Evolutionary conservation across 768 basidiomycete species (phyloP).

Genomic region (Fibroporia radiculosa): DNA sequence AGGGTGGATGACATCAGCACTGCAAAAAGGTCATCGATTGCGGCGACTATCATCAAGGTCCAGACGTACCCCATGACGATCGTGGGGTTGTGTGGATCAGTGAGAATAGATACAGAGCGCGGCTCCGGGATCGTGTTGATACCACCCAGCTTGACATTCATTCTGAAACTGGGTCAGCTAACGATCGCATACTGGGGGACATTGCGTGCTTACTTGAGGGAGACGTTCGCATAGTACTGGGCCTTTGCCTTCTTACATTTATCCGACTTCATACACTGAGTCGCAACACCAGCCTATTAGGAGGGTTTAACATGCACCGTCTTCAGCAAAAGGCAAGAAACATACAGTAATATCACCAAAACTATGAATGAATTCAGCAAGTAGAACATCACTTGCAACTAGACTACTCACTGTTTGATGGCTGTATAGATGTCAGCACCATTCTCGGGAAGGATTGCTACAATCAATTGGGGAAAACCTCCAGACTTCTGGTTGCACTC

Average conservation of each 20-base stretch:
- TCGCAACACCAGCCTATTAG: constrained; percentile 60
- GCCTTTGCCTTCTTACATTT: constrained; percentile 63
- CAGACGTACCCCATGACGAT: constrained; percentile 58
- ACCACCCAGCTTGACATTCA: constrained; percentile 81
- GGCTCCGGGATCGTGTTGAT: constrained; percentile 75
- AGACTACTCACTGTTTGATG: constrained; percentile 61
- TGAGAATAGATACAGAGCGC: constrained; percentile 52
- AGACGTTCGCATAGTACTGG: constrained; percentile 79
- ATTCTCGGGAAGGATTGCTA: constrained; percentile 65
- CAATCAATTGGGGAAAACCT: constrained; percentile 46
- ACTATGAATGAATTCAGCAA: constrained; percentile 27
- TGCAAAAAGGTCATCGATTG: neutral
- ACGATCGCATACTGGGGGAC: neutral
- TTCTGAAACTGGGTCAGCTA: constrained; percentile 30
- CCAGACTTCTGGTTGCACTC: constrained; percentile 34
- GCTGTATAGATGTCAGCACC: constrained; percentile 71
- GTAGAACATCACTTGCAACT: neutral
- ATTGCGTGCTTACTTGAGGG: constrained; percentile 51
- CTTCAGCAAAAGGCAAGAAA: neutral
- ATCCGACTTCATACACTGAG: constrained; percentile 64
- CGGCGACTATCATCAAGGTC: neutral
- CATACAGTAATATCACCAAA: constrained; percentile 60
- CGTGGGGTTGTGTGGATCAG: constrained; percentile 66
- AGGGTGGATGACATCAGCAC: constrained; percentile 81
- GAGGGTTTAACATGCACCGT: neutral